Evolutionary conservation across 805 yeast species (phyloP).

Genomic region (Crinitomyces ghanaensis): DNA sequence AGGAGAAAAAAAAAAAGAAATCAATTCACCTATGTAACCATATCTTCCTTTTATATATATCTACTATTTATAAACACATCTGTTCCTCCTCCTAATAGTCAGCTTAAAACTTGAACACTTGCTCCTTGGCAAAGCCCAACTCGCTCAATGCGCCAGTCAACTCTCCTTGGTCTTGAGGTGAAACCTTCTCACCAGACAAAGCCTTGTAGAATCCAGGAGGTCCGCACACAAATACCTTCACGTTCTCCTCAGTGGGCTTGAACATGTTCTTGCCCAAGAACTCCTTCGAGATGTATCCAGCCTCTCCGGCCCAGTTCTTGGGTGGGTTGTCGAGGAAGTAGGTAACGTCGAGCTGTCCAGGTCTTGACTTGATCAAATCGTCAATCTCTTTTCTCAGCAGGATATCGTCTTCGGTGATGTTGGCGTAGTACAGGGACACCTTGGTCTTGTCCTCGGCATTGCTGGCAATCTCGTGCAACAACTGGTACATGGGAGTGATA

Average conservation of each 20-base stretch:
- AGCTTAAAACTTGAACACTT: slow-evolving; percentile 80
- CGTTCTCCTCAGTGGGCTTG: slow-evolving; percentile 50
- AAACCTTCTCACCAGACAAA: slow-evolving; percentile 70
- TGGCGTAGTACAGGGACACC: slow-evolving; percentile 73
- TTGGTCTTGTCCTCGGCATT: slow-evolving; percentile 85
- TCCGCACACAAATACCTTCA: slow-evolving; percentile 83
- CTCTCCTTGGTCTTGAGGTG: slow-evolving; percentile 93
- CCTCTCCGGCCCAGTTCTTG: slow-evolving; percentile 41
- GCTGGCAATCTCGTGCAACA: slow-evolving; percentile 60
- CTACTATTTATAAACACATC: too few relatives aligned
- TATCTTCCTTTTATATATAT: too few relatives aligned
- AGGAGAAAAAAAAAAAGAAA: too few relatives aligned
- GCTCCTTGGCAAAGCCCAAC: slow-evolving; percentile 74
- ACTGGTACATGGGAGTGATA: slow-evolving; percentile 89
- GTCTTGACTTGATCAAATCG: slow-evolving; percentile 47
- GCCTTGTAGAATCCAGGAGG: slow-evolving; percentile 89
- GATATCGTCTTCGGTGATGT: slow-evolving; percentile 65
- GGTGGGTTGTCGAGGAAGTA: slow-evolving; percentile 67
- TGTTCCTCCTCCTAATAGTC: too few relatives aligned
- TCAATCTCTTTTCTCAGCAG: slow-evolving; percentile 73
- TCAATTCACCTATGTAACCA: too few relatives aligned
- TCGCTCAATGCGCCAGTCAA: slow-evolving; percentile 79
- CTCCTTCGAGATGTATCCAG: slow-evolving; percentile 73
- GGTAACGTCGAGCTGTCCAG: slow-evolving; percentile 65
- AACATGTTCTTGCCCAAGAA: slow-evolving; percentile 51